Percentiles rank a stretch among this genome's conserved stretches.
Conservation (phyloP, 345 rosid genomes). For the Populus nigra region DNA sequence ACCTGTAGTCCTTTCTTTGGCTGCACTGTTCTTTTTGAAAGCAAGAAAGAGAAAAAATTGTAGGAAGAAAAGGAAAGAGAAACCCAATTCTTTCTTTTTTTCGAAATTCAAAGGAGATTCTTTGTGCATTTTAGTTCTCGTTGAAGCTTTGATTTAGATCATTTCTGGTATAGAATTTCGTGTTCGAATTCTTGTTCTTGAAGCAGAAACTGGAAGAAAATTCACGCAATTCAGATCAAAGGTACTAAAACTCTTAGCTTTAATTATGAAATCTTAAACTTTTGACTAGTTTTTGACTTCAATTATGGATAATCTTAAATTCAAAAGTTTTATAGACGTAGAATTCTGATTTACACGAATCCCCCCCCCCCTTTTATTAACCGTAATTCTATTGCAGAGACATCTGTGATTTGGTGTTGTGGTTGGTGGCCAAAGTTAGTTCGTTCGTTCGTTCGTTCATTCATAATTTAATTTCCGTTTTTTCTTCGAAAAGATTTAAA, state of each 20-base stretch:
- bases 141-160: background rate
- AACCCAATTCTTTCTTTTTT: background rate
- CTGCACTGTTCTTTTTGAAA: slow-evolving; percentile 13
- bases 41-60: background rate
- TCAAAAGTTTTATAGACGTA: background rate
- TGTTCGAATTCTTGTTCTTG: background rate
- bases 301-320: background rate
- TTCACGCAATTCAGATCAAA: slow-evolving; percentile 35
- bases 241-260: slow-evolving; percentile 15
- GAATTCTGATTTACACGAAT: background rate
- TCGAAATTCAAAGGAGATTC: slow-evolving; percentile 30
- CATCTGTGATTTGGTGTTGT: background rate
- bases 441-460: too few species aligned
- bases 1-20: slow-evolving; percentile 17
- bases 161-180: background rate
- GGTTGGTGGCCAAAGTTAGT: background rate
- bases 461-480: too few species aligned
- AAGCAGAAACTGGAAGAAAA: slow-evolving; percentile 17
- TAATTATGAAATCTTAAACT: background rate
- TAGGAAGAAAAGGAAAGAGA: background rate
- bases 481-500: too few species aligned
- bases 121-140: slow-evolving; percentile 22
- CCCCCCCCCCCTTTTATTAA: background rate
- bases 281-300: background rate
- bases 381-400: background rate